Base-by-base conservation (phyloP, 2,329 filamentous ascomycete genomes). In the Alternaria atra region DNA sequence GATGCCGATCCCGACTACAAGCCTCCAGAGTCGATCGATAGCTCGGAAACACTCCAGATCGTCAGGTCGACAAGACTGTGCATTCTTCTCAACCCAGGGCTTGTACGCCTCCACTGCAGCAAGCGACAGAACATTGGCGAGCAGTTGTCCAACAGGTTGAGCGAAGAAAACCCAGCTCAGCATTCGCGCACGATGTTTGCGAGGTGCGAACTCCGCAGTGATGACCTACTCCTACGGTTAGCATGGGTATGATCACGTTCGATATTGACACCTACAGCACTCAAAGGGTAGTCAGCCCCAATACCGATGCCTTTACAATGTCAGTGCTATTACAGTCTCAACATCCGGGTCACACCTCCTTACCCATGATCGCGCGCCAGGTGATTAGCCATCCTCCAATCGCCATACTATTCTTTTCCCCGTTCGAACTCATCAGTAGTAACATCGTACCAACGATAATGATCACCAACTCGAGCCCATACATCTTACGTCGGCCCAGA, bases 81-180 rank as follows among this genome's bases (percentile, higher is more conserved):
- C 25, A 1, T 34, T 51, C 15, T 63, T 54, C 15, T 69, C 71
- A 23, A 77, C 74, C 46, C 66, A 63, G 1, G 71, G 68, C 30
- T 66, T 62, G 47, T 73, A 76, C 3, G 59, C 69, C 51, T 70
- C 64, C 7, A 78, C 70, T 32, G 70, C 69, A 9, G 69, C 71
- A 17, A 75, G 39, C 7, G 74, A 75, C 3, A 77, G 63, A 7
- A 76, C 66, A 40, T 74, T 75, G 44, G 72, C 72, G 20, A 75
- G 65, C 9, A 73, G 60, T 50, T 81, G 80, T 5, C 80, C 80
- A 17, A 81, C 65, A 4, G 79, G 79, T 48, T 82, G 80, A 56
- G 80, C 80, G 39, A 80, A 73, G 64, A 81, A 81, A 1, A 82
- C 78, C 54, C 75, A 75, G 30, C 74, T 73, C 61, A 82, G 61